Evolutionary conservation across 1,139 yeast genomes (phyloP), one percentile per base, ranked within the genome.

Genomic region (Pichia sp.): DNA sequence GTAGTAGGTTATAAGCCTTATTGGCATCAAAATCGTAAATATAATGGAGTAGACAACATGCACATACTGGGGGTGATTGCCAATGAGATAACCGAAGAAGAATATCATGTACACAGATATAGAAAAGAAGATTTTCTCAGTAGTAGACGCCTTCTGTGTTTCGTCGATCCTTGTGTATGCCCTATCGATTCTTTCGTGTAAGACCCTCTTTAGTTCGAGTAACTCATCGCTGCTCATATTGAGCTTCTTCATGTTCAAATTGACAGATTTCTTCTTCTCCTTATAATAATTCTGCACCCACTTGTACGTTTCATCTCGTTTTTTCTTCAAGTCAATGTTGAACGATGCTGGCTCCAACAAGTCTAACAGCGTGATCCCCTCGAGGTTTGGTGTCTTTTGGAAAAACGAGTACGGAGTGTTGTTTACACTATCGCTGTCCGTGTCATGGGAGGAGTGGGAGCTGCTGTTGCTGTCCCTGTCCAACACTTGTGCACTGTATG

Each of bases 41-140:
- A 89, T 71, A 0, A 72, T 72, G 0, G 96, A 82, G 68, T 93
- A 93, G 62, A 84, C 80, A 3, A 85, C 70, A 61, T 91, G 98
- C 69, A 92, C 86, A 68, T 78, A 80, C 47, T 80, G 77, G 0
- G 98, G 98, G 61, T 79, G 79, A 57, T 79, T 78, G 7, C 97
- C 98, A 64, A 92, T 83, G 10, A 90, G 70, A 58, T 84, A 79
- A 0, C 98, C 98, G 17, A 85, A 75, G 41, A 80, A 70, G 48
- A 93, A 89, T 14, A 93, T 79, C 54, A 81, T 72, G 56, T 84
- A 80, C 47, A 91, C 75, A 0, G 96, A 84, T 46, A 83, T 68
- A 0, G 97, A 85, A 68, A 91, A 93, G 64, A 91, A 90, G 38
- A 84, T 65, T 70, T 92, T 93, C 65, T 92, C 97, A 0, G 95